Base-by-base conservation (phyloP, 192 early-diverging fungal species). In the Gonapodya prolifera region DNA sequence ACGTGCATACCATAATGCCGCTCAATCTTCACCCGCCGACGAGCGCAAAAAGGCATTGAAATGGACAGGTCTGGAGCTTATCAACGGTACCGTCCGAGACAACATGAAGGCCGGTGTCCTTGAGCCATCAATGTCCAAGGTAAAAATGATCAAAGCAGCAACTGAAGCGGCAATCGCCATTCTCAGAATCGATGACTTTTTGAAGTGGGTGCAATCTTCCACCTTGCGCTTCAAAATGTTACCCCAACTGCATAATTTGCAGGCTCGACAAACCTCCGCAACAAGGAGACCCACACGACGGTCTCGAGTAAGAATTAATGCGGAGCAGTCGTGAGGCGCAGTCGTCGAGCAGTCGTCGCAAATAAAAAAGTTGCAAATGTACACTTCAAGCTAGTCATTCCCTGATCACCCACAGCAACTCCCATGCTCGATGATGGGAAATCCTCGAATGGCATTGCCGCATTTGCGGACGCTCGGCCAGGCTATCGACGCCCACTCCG, bases 151-250 rank as follows among this genome's bases (percentile, higher is more conserved):
- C 77, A 96, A 97, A 85, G 93, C 94, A 18, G 98, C 98, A 29
- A 99, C 98, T 18, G 98, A 99, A 84, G 96, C 98, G 69, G 98
- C 98, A 33, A 93, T 99, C 82, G 93, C 96, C 79, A 92, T 99
- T 80, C 87, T 99, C 78, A 89, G 98, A 78, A 98, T 99, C 77
- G 98, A 99, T 30, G 35, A 69, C 0, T 61, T 61, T 23, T 61
- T 61, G 45, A 61, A 61, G 45, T 61, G 45, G 23, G 45, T 8
- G 23, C 23, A 61, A n/a, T n/a, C n/a, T n/a, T n/a, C n/a, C n/a
- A n/a, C n/a, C n/a, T n/a, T n/a, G n/a, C n/a, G n/a, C n/a, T n/a
- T n/a, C n/a, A n/a, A n/a, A n/a, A n/a, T n/a, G n/a, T 23, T 61
- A 8, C 45, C 23, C 45, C 45, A 61, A 61, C 45, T n/a, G n/a